These are phyloP conservation scores for Actinomortierella wolfii DNA, from an alignment of 371 early-diverging fungal genomes.

Conservation along the genomic window DNA sequence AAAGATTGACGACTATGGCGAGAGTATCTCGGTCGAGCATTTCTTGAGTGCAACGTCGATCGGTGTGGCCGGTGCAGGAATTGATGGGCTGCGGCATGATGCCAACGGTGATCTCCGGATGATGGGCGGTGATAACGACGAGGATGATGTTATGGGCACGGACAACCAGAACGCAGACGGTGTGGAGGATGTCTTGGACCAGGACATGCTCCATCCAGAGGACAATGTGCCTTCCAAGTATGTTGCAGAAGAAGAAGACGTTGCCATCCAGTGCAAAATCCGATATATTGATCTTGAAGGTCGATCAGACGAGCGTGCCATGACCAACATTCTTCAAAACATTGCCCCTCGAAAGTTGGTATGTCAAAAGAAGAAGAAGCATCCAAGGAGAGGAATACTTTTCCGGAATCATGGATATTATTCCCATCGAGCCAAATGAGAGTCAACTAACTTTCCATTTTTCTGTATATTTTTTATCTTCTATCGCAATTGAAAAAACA, in stretches of 20 bases:
- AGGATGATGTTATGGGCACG: conserved; percentile 24
- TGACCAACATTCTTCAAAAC: conserved; percentile 85
- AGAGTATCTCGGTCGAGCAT: conserved; percentile 80
- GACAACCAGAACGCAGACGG: conserved; percentile 36
- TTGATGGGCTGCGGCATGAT: conserved; percentile 38
- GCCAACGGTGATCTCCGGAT: conserved; percentile 38
- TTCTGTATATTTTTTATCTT: neutral
- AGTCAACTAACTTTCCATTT: neutral
- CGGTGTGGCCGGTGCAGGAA: conserved; percentile 19
- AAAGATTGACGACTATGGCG: conserved; percentile 94
- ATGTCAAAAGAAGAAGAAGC: conserved; percentile 10
- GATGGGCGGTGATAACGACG: conserved; percentile 26
- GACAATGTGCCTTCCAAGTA: conserved; percentile 80
- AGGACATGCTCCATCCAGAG: conserved; percentile 50
- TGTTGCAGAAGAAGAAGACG: conserved; percentile 54
- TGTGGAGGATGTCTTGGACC: conserved; percentile 53
- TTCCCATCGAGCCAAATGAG: no score
- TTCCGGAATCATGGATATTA: no score
- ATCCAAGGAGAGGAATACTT: no score
- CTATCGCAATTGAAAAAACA: neutral
- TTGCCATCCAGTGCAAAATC: conserved; percentile 72
- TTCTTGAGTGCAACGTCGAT: conserved; percentile 62
- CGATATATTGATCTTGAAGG: conserved; percentile 92
- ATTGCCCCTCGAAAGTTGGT: conserved; percentile 87
- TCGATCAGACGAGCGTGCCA: conserved; percentile 83